A percentile compares a stretch with the other conserved stretches of the same genome.
phyloP scores from a whole-genome alignment of 2,329 filamentous ascomycete genomes.

The Exserohilum rostratum region DNA sequence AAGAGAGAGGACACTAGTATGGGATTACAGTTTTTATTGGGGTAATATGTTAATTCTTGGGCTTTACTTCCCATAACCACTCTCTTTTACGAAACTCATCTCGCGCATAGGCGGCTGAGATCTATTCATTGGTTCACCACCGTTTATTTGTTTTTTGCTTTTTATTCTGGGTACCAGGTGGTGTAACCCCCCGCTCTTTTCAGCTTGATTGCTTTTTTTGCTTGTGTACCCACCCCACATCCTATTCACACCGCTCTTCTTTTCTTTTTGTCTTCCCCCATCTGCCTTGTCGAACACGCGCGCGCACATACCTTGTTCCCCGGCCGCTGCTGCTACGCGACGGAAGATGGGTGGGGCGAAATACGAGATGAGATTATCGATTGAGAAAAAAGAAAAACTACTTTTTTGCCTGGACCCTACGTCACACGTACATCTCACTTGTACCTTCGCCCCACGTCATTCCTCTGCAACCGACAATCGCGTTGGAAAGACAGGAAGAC shows the following conservation, averaged over 20 bases:
- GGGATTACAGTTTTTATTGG: slow-evolving; percentile 4
- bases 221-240: neutral
- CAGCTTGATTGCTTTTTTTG: neutral
- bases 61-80: neutral
- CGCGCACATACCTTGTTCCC: too few species aligned
- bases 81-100: slow-evolving; percentile 4
- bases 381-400: too few species aligned
- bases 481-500: too few species aligned
- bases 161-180: neutral
- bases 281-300: neutral
- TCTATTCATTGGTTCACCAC: slow-evolving; percentile 6
- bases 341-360: too few species aligned
- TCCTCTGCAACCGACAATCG: too few species aligned
- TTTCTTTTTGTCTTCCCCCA: neutral
- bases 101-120: neutral
- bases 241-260: neutral
- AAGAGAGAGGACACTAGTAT: neutral
- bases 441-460: too few species aligned
- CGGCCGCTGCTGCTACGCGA: too few species aligned
- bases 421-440: too few species aligned
- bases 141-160: neutral
- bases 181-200: slow-evolving; percentile 5
- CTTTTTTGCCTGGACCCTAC: too few species aligned
- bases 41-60: slow-evolving; percentile 2
- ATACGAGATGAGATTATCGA: too few species aligned